Base-by-base conservation (phyloP, 2,329 filamentous ascomycete species). In the Arthrobotrys sinensis region DNA sequence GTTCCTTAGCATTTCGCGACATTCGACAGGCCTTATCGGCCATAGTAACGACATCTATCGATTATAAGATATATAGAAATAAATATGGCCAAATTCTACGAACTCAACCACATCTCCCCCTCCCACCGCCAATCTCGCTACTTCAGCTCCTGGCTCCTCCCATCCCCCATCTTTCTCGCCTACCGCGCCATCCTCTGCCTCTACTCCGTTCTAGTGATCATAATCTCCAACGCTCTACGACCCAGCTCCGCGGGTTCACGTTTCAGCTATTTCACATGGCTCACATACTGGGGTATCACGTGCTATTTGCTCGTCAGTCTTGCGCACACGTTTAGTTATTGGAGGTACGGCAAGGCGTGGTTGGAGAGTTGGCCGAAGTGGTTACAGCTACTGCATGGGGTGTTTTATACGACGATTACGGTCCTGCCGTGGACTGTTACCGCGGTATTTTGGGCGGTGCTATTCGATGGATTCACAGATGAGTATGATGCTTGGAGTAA, bases 191-290 rank as follows among this genome's bases (percentile, higher is more conserved):
- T 84, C 3, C 64, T 84, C 70, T 81, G 86, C 76, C 82, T 93
- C 79, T 97, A 95, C 85, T 88, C 89, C 80, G 92, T 96, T 84
- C 85, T 87, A 24, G 89, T 90, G 11, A 87, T 91, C 73, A 87
- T 96, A 85, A 89, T 94, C 83, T 90, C 86, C 78, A 92, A 88
- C 87, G 85, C 89, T 77, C 90, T 90, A 82, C 85, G 86, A n/a
- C 87, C 89, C 83, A 83, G 84, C 38, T 82, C 82, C 0, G 88
- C 89, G 28, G 85, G 86, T 65, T 84, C 86, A 53, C 88, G 87
- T 53, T 96, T 96, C 86, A 93, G 90, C 81, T 96, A 90, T 87
- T 96, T 97, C 86, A 96, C 93, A 32, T 87, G 90, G 82, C 86
- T 96, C 75, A 93, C 91, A 8, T 96, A 91, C 87, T 96, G 92